Percentiles rank a stretch among this genome's conserved stretches.
phyloP scores from a whole-genome alignment of 2,329 filamentous ascomycete genomes.

The Alternaria triticimaculans region DNA sequence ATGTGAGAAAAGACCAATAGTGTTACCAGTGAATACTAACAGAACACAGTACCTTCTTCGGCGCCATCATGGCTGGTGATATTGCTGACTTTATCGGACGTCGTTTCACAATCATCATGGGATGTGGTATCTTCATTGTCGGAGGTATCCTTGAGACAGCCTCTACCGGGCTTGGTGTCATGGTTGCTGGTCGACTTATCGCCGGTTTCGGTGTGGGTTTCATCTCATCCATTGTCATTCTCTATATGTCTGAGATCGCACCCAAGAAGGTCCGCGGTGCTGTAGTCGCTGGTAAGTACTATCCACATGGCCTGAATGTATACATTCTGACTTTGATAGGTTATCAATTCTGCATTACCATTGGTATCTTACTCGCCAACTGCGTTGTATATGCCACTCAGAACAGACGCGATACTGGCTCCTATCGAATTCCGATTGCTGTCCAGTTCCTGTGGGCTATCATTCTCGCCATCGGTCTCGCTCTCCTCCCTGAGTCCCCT shows the following conservation, averaged over 20 bases:
- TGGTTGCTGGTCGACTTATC: conserved; percentile 75
- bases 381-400: conserved; percentile 78
- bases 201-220: conserved; percentile 77
- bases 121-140: conserved; percentile 66
- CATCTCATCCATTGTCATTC: conserved; percentile 67
- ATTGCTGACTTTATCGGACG: conserved; percentile 72
- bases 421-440: conserved; percentile 79
- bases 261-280: conserved; percentile 74
- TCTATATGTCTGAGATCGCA: conserved; percentile 86
- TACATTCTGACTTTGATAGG: background rate
- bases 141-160: conserved; percentile 66
- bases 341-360: conserved; percentile 84
- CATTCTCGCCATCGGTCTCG: conserved; percentile 74
- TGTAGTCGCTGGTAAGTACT: conserved; percentile 63
- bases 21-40: background rate
- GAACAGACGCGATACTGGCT: conserved; percentile 67
- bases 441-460: conserved; percentile 84
- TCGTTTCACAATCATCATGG: conserved; percentile 66
- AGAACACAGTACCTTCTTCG: conserved; percentile 69
- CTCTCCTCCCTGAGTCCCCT: conserved; percentile 83
- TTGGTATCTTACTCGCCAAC: conserved; percentile 78
- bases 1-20: background rate
- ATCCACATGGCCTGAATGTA: background rate
- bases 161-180: conserved; percentile 66
- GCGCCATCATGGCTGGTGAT: conserved; percentile 65